Evolutionary conservation across 1,139 yeast species (phyloP).

Genomic region (Debaryomycetaceae sp.): DNA sequence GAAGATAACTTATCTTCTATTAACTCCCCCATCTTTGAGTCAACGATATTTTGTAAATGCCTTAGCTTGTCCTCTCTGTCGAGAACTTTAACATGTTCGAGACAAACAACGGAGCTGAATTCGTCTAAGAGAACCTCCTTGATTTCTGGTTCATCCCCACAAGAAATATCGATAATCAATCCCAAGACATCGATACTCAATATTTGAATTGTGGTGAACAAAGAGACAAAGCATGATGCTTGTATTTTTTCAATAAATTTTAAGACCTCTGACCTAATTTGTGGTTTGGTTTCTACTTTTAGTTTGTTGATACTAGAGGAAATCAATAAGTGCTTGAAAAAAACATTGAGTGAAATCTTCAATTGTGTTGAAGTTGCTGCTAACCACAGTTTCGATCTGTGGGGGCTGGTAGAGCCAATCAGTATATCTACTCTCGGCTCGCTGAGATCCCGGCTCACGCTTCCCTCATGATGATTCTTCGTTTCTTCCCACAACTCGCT

Average conservation of each 20-base stretch:
- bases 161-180: constrained; percentile 27
- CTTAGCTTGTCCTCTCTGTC: constrained; percentile 2
- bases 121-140: constrained; percentile 1
- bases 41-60: constrained; percentile 13
- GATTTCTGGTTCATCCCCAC: constrained; percentile 2
- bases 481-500: constrained; percentile 16
- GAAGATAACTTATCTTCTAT: constrained; percentile 20
- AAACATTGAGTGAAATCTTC: constrained; percentile 37
- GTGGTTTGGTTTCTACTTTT: constrained; percentile 21
- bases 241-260: constrained; percentile 21
- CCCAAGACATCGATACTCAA: constrained; percentile 22
- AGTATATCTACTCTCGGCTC: not conserved
- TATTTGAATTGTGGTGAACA: constrained; percentile 14
- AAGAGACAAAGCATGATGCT: constrained; percentile 27
- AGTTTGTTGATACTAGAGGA: constrained; percentile 10
- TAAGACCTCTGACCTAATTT: constrained; percentile 20
- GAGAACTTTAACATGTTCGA: constrained; percentile 1
- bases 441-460: not conserved
- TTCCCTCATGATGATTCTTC: constrained; percentile 2
- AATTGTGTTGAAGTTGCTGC: constrained; percentile 62
- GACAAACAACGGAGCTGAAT: constrained; percentile 2
- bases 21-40: constrained; percentile 22
- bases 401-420: constrained; percentile 10
- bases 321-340: constrained; percentile 24
- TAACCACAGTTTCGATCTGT: constrained; percentile 60